Evolutionary conservation across 208 protist genomes (phyloP).

Genomic region (Trypanosoma boissoni): DNA sequence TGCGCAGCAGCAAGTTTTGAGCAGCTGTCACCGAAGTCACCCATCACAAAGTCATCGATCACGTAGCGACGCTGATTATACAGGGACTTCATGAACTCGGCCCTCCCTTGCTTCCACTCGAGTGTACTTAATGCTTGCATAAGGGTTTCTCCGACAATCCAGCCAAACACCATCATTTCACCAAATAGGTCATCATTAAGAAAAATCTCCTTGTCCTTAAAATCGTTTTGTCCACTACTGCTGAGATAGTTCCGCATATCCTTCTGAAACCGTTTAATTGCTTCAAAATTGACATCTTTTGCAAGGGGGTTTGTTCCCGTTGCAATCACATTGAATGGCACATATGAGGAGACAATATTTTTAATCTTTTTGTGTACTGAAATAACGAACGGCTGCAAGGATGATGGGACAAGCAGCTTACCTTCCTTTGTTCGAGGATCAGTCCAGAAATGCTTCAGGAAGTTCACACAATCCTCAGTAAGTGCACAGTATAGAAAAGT

Average conservation of each 20-base stretch:
- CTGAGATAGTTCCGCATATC: background rate
- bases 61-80: too few species aligned
- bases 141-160: too few species aligned
- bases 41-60: too few species aligned
- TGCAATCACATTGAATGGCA: background rate
- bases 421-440: constrained; percentile 25
- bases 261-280: background rate
- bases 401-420: constrained; percentile 20
- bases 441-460: constrained; percentile 16
- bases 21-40: too few species aligned
- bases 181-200: too few species aligned
- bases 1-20: too few species aligned
- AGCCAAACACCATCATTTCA: too few species aligned
- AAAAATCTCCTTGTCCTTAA: too few species aligned
- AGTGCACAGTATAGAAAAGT: constrained; percentile 35
- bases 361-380: constrained; percentile 15
- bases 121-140: too few species aligned
- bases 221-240: background rate
- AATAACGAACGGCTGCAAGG: constrained; percentile 18
- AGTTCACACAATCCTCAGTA: constrained; percentile 21
- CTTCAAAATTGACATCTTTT: background rate
- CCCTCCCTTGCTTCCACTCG: too few species aligned
- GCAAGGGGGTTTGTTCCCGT: background rate
- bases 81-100: too few species aligned
- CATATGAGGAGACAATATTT: background rate